phyloP scores from a whole-genome alignment of 1,284 basidiomycete species.

The Ustilago curta region DNA sequence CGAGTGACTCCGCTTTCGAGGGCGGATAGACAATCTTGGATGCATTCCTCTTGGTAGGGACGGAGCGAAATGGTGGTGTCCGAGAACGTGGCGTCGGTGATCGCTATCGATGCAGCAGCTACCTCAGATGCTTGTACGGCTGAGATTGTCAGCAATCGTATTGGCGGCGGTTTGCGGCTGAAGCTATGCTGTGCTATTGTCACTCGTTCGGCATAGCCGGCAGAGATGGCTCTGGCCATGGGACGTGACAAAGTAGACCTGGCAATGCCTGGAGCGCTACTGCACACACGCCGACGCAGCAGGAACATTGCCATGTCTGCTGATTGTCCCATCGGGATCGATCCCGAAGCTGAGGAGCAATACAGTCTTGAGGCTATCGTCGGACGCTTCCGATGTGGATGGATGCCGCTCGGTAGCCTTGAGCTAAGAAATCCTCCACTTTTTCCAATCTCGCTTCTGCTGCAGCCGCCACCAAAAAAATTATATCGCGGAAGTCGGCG shows the following conservation, averaged over 20 bases:
- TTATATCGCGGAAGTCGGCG: constrained; percentile 33
- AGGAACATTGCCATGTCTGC: neutral
- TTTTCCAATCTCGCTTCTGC: neutral
- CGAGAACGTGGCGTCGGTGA: neutral
- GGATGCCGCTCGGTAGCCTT: neutral
- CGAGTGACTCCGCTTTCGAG: constrained; percentile 76
- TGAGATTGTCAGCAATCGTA: constrained; percentile 2
- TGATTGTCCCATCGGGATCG: neutral
- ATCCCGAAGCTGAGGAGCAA: neutral
- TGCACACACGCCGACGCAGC: neutral
- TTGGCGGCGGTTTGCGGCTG: constrained; percentile 3
- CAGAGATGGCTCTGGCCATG: neutral
- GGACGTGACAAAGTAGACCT: neutral
- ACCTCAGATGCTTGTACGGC: no score
- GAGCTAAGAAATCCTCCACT: constrained; percentile 15
- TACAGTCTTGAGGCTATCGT: neutral
- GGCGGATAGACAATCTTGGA: constrained; percentile 81
- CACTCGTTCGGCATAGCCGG: neutral
- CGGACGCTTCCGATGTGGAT: constrained; percentile 8
- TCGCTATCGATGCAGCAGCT: neutral
- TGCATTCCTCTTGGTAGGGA: constrained; percentile 89
- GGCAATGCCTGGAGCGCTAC: neutral
- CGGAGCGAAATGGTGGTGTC: constrained; percentile 70
- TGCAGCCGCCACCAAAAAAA: neutral
- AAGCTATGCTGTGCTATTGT: neutral